A percentile compares a stretch with the other conserved stretches of the same genome.
Conservation (phyloP, 257 asterid genomes). For the Sherardia arvensis region DNA sequence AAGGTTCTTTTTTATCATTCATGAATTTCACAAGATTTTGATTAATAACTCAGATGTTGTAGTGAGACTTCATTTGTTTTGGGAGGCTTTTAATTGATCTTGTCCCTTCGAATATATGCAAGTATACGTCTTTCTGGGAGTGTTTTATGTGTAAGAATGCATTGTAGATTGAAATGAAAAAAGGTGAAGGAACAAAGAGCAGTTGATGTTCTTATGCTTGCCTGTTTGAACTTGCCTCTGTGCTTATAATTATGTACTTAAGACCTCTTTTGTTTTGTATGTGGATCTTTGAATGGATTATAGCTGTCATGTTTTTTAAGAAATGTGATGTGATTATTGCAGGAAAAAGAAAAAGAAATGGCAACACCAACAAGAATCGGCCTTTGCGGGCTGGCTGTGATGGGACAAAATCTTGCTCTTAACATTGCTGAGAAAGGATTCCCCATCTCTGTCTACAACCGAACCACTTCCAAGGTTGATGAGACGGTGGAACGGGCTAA, state of each 20-base stretch:
- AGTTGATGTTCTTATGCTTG: neutral
- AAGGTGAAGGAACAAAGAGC: neutral
- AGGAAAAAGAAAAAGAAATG: constrained; percentile 32
- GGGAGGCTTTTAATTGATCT: neutral
- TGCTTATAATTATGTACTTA: neutral
- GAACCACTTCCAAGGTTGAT: constrained; percentile 92
- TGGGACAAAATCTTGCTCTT: constrained; percentile 98
- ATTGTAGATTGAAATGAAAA: neutral
- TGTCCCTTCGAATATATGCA: neutral
- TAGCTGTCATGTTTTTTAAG: neutral
- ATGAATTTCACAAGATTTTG: too few relatives aligned
- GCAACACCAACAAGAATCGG: constrained; percentile 88
- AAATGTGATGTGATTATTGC: neutral
- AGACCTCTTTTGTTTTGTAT: neutral
- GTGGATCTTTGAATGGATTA: neutral
- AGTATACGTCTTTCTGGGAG: neutral
- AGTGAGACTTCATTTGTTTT: neutral
- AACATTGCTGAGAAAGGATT: constrained; percentile 98
- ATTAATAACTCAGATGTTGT: neutral
- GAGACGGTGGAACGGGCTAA: constrained; percentile 90
- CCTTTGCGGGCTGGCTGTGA: constrained; percentile 97
- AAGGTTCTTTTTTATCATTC: neutral
- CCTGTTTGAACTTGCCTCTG: neutral
- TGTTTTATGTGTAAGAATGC: too few relatives aligned
- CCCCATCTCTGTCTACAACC: constrained; percentile 90